Evolutionary conservation across 306 rosid genomes (phyloP), one percentile per base, ranked within the genome.

Genomic region (Prunus mongolica): DNA sequence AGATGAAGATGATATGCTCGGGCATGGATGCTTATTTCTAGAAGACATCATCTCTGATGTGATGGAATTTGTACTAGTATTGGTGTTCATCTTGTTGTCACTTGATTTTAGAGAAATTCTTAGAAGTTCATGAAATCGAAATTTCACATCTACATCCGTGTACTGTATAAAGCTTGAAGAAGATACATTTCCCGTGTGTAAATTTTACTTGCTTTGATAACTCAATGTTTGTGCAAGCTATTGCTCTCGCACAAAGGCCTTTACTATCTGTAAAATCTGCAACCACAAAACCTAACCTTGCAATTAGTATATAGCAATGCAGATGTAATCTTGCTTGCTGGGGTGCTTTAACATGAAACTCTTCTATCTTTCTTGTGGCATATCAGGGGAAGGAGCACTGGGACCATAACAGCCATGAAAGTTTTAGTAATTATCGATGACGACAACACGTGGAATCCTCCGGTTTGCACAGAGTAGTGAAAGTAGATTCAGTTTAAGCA

Each of bases 301-400:
- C 41, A 22, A 34, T 55, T 14, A 13, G 12, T 16, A 52, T 6
- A 56, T 58, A 25, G 69, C 57, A n/a, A 25, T 44, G 58, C 30
- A 7, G 58, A 60, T 58, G 4, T 12, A 15, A 1, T 44, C 55
- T 10, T 54, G 15, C 41, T 65, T 52, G 41, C 65, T 10, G 58
- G 51, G 46, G 67, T 10, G 8, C 65, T 22, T 62, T 62, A 27
- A 5, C 8, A 62, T 62, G 67, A 28, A 60, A 28, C 69, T 34
- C 9, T 34, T 44, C 20, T 63, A 9, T 72, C 14, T 45, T 45
- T 60, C 69, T 4, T 73, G 58, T 73, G 50, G 58, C 58, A 25
- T 34, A 13, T 73, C 61, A 74, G 78, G 69, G n/a, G 19, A 73
- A 60, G 44, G 69, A 45, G 57, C 34, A 57, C 18, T 18, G 60